Conservation (phyloP, 768 basidiomycete genomes). For the Pholiota microspora region DNA sequence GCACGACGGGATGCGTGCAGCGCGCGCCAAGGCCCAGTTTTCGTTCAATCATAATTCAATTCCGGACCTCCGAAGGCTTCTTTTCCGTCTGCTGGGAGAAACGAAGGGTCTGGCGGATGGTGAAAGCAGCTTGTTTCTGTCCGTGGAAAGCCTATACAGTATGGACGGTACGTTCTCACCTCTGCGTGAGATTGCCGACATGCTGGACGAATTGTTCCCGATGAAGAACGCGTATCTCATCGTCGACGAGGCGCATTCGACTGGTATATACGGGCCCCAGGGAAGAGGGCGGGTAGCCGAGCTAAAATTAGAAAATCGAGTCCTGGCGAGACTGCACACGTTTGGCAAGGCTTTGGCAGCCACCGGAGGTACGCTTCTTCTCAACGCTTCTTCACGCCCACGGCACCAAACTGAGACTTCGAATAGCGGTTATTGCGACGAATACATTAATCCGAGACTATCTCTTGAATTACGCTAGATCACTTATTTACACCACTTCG, state of each 20-base stretch:
- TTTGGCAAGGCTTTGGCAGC: constrained; percentile 91
- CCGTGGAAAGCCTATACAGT: constrained; percentile 87
- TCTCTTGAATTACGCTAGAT: constrained; percentile 87
- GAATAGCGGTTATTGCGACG: constrained; percentile 71
- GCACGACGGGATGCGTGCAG: constrained; percentile 84
- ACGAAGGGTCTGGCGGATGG: constrained; percentile 37
- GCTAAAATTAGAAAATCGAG: constrained; percentile 66
- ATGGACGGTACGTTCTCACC: constrained; percentile 96
- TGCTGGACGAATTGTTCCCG: constrained; percentile 62
- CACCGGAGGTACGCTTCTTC: constrained; percentile 68
- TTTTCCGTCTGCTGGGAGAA: constrained; percentile 40
- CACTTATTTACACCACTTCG: constrained; percentile 90
- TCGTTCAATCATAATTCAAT: constrained; percentile 77
- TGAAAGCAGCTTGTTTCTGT: constrained; percentile 62
- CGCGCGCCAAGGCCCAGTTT: constrained; percentile 39
- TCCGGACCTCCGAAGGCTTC: constrained; percentile 38
- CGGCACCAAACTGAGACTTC: neutral
- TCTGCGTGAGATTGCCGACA: constrained; percentile 59
- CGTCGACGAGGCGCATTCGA: constrained; percentile 94
- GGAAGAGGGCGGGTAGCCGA: constrained; percentile 74
- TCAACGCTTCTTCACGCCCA: neutral
- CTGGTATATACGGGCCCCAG: constrained; percentile 80
- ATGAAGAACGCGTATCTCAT: constrained; percentile 66
- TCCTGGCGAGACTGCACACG: constrained; percentile 81
- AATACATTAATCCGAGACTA: constrained; percentile 74